A percentile compares a stretch with the other conserved stretches of the same genome.
These are phyloP conservation scores for Colletotrichum noveboracense DNA, from an alignment of 2,329 filamentous ascomycete species.

Conservation along the genomic window DNA sequence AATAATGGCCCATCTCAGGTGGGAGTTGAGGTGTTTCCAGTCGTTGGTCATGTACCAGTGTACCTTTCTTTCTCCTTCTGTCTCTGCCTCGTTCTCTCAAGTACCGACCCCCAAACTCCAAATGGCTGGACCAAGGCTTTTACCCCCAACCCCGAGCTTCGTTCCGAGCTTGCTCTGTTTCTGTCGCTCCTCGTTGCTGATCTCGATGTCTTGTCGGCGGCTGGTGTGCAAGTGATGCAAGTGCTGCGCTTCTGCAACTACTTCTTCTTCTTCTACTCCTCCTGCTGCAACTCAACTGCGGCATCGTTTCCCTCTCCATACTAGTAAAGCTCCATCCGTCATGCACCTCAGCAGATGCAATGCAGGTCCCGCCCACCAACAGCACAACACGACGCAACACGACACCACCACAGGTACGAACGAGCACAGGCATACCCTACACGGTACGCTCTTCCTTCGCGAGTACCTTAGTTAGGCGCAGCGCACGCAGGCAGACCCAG, in stretches of 20 bases:
- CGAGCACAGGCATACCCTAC: not conserved
- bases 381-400: not conserved
- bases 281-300: not conserved
- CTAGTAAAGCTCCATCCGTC: not conserved
- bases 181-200: not conserved
- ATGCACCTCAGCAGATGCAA: conserved; percentile 17
- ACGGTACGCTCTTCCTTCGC: not conserved
- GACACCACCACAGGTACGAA: not conserved
- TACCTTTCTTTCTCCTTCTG: not conserved
- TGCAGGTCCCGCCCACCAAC: conserved; percentile 4
- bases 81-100: not conserved
- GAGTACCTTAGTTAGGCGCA: not conserved
- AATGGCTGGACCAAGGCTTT: not conserved
- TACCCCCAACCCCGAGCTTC: not conserved
- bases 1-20: not conserved
- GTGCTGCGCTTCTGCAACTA: not conserved
- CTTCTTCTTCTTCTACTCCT: not conserved
- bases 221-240: not conserved
- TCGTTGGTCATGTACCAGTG: not conserved
- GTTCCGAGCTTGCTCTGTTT: not conserved
- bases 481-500: not conserved
- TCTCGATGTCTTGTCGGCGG: not conserved
- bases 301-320: not conserved
- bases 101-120: not conserved
- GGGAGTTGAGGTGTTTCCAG: not conserved